Evolutionary conservation across 1,139 yeast genomes (phyloP).

Genomic region (Protomyces pachydermus): DNA sequence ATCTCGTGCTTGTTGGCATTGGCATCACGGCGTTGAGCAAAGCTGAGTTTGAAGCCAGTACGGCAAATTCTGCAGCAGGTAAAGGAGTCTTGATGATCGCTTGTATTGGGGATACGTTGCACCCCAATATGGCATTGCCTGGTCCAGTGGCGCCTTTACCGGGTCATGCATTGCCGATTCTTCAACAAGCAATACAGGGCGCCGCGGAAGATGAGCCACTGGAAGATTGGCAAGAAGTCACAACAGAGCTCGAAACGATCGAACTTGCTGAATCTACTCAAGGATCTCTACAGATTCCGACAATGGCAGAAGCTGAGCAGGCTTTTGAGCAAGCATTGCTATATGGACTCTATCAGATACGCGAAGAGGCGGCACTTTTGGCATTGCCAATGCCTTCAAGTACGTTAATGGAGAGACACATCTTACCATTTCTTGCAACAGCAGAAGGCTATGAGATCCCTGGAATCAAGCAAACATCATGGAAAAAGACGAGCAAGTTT

Average conservation of each 20-base stretch:
- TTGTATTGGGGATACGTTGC: constrained; percentile 17
- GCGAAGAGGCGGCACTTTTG: not conserved
- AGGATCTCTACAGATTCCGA: not conserved
- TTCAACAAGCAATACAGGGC: not conserved
- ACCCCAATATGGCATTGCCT: not conserved
- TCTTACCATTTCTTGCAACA: constrained; percentile 8
- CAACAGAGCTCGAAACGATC: not conserved
- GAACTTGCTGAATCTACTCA: not conserved
- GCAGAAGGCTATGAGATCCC: not conserved
- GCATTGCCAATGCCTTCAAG: constrained; percentile 6
- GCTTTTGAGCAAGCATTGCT: constrained; percentile 15
- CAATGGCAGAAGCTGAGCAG: constrained; percentile 1
- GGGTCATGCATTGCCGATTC: not conserved
- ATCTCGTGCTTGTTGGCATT: constrained; percentile 3
- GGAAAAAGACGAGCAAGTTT: constrained; percentile 20
- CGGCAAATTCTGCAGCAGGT: not conserved
- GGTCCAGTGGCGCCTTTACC: not conserved
- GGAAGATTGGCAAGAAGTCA: not conserved
- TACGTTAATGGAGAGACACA: constrained; percentile 8
- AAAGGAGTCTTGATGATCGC: constrained; percentile 9
- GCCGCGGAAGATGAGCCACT: not conserved
- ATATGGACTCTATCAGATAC: constrained; percentile 2
- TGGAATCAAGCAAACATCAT: not conserved
- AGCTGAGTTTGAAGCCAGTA: not conserved
- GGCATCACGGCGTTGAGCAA: constrained; percentile 10